Evolutionary conservation across 2,329 filamentous ascomycete species (phyloP).

Genomic region (Xylariaceae sp.): DNA sequence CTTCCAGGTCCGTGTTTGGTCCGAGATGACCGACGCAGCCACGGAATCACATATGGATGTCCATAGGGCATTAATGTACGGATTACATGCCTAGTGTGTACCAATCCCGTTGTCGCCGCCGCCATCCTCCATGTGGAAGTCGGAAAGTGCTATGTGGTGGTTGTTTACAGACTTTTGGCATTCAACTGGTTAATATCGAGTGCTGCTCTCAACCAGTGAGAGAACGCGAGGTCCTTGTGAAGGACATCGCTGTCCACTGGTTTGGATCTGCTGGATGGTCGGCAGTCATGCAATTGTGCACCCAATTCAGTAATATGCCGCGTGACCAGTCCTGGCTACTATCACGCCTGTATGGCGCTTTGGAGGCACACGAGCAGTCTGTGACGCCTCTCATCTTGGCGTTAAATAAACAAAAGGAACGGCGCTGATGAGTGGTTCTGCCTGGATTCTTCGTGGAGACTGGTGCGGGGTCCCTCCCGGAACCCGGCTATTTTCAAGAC

Average conservation of each 20-base stretch:
- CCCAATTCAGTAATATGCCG: too few species aligned
- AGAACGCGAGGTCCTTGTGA: too few species aligned
- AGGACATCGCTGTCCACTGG: too few species aligned
- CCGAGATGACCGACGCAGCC: constrained; percentile 39
- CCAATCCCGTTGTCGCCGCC: constrained; percentile 30
- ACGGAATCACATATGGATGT: constrained; percentile 30
- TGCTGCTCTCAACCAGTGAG: too few species aligned
- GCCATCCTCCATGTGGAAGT: constrained; percentile 24
- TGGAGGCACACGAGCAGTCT: too few species aligned
- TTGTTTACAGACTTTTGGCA: constrained; percentile 25
- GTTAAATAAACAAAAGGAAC: neutral
- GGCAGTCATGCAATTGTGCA: too few species aligned
- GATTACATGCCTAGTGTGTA: neutral
- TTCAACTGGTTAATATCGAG: constrained; percentile 19
- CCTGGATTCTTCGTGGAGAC: neutral
- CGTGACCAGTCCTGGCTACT: too few species aligned
- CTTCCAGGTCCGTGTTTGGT: constrained; percentile 40
- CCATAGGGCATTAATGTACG: too few species aligned
- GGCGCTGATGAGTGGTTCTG: neutral
- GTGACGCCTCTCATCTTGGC: too few species aligned
- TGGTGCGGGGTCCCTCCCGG: neutral
- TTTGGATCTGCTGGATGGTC: too few species aligned
- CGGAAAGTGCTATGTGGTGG: constrained; percentile 20
- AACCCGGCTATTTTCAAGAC: neutral
- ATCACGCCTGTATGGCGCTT: too few species aligned